Percentiles rank a stretch among this genome's conserved stretches.
Conservation (phyloP, 441 rosid genomes). For the Adansonia gregorii region DNA sequence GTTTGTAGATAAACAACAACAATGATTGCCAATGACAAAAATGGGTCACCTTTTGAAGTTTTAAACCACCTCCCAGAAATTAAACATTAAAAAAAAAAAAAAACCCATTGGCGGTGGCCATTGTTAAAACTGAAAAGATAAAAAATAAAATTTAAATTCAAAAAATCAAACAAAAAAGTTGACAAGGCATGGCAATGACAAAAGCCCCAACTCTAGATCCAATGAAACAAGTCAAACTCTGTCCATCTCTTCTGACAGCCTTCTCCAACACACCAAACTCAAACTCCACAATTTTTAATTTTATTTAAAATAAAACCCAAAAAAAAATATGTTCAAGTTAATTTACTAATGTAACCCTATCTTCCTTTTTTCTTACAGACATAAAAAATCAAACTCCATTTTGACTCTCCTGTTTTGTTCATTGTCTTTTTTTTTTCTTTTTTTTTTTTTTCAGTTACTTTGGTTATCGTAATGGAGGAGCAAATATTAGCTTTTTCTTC, state of each 20-base stretch:
- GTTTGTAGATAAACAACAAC: not conserved
- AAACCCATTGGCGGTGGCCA: too few relatives aligned
- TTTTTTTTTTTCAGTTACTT: not conserved
- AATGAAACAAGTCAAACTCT: slow-evolving; percentile 46
- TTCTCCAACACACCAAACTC: slow-evolving; percentile 38
- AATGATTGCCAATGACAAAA: slow-evolving; percentile 25
- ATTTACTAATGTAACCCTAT: slow-evolving; percentile 10
- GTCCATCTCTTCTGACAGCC: slow-evolving; percentile 34
- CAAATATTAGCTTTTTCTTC: slow-evolving; percentile 28
- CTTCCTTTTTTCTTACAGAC: not conserved
- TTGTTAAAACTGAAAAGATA: not conserved
- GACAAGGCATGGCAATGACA: slow-evolving; percentile 25
- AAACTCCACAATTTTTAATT: not conserved
- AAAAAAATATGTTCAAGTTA: not conserved
- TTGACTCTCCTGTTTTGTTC: slow-evolving; percentile 18
- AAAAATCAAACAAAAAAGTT: not conserved
- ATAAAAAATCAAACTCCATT: not conserved
- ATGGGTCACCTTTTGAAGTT: slow-evolving; percentile 23
- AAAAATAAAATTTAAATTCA: not conserved
- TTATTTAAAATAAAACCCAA: not conserved
- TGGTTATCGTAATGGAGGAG: slow-evolving; percentile 41
- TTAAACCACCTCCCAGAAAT: slow-evolving; percentile 4
- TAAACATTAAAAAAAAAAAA: not conserved
- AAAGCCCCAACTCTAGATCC: slow-evolving; percentile 17
- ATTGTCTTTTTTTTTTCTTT: not conserved